Evolutionary conservation across 2,329 filamentous ascomycete genomes (phyloP), one percentile per base, ranked within the genome.

Genomic region (Fusarium sp.): DNA sequence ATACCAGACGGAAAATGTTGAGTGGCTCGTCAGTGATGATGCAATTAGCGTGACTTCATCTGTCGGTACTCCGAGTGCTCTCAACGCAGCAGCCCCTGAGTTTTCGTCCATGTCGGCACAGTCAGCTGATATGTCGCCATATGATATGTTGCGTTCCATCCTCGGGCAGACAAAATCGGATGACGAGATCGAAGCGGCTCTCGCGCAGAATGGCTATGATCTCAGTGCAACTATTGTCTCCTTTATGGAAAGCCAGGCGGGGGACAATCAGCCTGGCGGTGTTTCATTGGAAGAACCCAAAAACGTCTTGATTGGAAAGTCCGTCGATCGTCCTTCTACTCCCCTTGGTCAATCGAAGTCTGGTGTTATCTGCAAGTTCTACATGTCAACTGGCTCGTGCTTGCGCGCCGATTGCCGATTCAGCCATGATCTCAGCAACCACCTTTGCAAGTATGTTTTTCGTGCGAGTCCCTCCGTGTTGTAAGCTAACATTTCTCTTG

Each of bases 91-190:
- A 18, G 94, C 94, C 9, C 92, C 95, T 29, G 94, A 98, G 80
- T 98, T 90, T 75, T 87, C 88, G 3, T 84, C 83, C 70, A 80
- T 84, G 79, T 85, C 87, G 36, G 83, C 87, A 54, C 89, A 92
- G 79, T 92, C 93, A 78, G 89, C 90, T 62, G 95, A 98, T 78
- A 98, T 99, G 95, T 97, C 94, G 65, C 95, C 96, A 1, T 97
- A 98, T 82, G 96, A 99, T 80, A 98, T 99, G 89, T 87, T 99
- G 62, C 93, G 96, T 69, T 98, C 95, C 10, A 97, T 99, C 44
- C 86, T 99, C 31, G 94, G 95, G 52, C 94, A 96, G 76, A 91
- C 94, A 60, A 92, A 93, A 78, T 92, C 94, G 5, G 95, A 98
- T 77, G 95, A 98, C 56, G 96, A 99, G 81, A 95, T 99, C 52